Percentiles rank a stretch among this genome's conserved stretches.
phyloP scores from a whole-genome alignment of 2,329 filamentous ascomycete species.

The Tolypocladium amazonense region DNA sequence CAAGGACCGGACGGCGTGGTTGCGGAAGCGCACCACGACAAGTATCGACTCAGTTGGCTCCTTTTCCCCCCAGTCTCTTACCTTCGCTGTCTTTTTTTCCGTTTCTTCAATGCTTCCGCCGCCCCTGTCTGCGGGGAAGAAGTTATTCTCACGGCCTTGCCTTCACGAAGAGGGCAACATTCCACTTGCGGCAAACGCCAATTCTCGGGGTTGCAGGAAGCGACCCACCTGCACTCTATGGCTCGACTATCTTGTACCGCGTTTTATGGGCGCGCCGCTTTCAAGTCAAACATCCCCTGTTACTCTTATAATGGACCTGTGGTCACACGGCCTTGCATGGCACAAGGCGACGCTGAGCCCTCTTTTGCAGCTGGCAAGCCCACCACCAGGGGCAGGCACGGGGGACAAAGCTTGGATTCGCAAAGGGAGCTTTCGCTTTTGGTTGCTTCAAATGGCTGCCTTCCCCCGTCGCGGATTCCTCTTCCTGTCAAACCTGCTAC shows the following conservation, averaged over 20 bases:
- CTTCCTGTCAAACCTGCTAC: not conserved
- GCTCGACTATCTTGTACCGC: not conserved
- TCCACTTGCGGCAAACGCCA: not conserved
- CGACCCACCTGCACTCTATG: not conserved
- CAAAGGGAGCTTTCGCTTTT: not conserved
- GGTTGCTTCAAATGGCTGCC: not conserved
- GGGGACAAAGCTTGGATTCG: too few species aligned
- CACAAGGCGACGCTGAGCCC: not conserved
- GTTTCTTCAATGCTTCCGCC: conserved; percentile 5
- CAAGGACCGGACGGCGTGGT: conserved; percentile 33
- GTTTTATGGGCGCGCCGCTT: not conserved
- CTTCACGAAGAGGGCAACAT: not conserved
- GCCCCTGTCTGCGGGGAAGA: not conserved
- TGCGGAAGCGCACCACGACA: conserved; percentile 20
- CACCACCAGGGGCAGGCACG: not conserved
- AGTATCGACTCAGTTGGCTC: conserved; percentile 12
- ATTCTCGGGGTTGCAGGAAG: not conserved
- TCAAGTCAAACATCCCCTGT: not conserved
- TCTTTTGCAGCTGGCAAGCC: not conserved
- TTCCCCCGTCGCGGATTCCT: not conserved
- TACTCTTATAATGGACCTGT: not conserved
- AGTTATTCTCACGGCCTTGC: conserved; percentile 1
- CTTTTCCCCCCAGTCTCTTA: conserved; percentile 7
- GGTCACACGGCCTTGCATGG: conserved; percentile 1
- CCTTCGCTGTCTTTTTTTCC: conserved; percentile 13